phyloP scores from a whole-genome alignment of 2,329 filamentous ascomycete genomes.

The Talaromyces sp. region DNA sequence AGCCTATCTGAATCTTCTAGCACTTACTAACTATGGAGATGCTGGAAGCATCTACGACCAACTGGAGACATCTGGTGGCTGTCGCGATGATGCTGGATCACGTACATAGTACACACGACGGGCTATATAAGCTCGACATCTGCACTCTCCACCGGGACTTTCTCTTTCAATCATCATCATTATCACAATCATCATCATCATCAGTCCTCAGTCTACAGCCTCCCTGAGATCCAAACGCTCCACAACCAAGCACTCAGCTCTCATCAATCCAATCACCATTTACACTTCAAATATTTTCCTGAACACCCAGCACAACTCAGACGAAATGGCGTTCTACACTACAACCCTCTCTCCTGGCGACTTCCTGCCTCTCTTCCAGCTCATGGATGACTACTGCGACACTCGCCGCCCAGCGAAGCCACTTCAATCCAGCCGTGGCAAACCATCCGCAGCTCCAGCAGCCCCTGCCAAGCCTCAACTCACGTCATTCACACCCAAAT shows the following conservation, averaged over 20 bases:
- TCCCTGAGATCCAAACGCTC: neutral
- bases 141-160: neutral
- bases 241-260: neutral
- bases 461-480: conserved; percentile 18
- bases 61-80: neutral
- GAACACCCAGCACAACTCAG: neutral
- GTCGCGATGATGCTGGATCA: neutral
- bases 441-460: conserved; percentile 2
- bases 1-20: neutral
- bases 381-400: conserved; percentile 44
- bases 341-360: conserved; percentile 33
- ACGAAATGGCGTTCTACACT: conserved; percentile 42
- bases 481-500: conserved; percentile 40
- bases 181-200: conserved; percentile 9
- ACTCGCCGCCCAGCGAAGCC: conserved; percentile 29
- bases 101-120: neutral
- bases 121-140: conserved; percentile 9
- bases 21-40: too few species aligned
- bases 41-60: conserved; percentile 14
- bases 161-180: neutral
- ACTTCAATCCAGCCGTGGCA: neutral
- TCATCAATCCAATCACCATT: neutral
- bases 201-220: neutral
- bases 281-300: neutral
- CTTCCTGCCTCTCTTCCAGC: conserved; percentile 43